Base-by-base conservation (phyloP, 2,329 filamentous ascomycete species). In the Fusarium sterilihyphosum region DNA sequence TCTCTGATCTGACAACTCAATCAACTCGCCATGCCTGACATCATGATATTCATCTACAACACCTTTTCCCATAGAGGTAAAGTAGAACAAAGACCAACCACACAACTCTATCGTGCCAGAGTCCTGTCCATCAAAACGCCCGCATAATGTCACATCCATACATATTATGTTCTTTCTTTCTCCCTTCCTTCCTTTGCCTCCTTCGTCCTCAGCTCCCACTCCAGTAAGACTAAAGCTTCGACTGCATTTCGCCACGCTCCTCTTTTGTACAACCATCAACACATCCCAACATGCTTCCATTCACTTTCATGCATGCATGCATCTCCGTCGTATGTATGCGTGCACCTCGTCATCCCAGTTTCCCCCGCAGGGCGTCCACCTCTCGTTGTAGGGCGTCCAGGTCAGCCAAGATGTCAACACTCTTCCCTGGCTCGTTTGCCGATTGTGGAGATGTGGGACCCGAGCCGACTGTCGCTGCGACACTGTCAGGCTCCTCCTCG, bases 341-440 rank as follows among this genome's bases (percentile, higher is more conserved):
- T 53, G 52, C 43, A 40, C 56, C 54, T 65, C 40, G 22, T 80
- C 74, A 81, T 35, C 69, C 68, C 50, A 81, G 41, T 74, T 82
- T 80, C 26, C 82, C 83, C 60, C 82, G 78, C 50, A 92, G 78
- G 8, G 89, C 92, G 82, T 96, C 93, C 44, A 96, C 93, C 78
- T 96, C 93, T 78, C 88, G 88, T 82, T 94, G 93, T 71, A 96
- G 82, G 29, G 91, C 90, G 53, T 90, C 88, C 63, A 96, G 82
- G 80, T 95, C 92, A 3, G 92, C 92, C 74, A 96, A 82, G 67
- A 95, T 94, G 78, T 93, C 89, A 47, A 84, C 73, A 65, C 85
- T 79, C 78, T 85, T 79, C 75, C 82, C 80, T 24, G 77, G 16
- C 60, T 78, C 73, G 38, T 71, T 41, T 64, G 73, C 66, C 31